These are phyloP conservation scores for Quercus tomentella DNA, from an alignment of 331 rosid species.

Conservation along the genomic window DNA sequence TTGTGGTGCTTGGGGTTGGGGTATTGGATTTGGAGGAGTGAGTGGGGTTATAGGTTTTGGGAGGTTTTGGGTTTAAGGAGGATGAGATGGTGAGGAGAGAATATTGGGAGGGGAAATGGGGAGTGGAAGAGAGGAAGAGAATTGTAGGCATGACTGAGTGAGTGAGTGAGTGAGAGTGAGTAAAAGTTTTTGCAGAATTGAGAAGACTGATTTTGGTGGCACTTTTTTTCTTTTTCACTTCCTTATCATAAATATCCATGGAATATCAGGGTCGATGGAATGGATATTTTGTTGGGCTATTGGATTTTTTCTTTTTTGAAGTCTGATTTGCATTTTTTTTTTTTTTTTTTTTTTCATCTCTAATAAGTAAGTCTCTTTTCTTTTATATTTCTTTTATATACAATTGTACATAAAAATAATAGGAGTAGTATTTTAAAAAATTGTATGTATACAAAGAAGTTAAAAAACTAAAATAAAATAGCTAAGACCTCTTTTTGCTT, in stretches of 20 bases:
- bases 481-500: too few relatives aligned
- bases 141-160: slow-evolving; percentile 26
- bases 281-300: too few relatives aligned
- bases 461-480: too few relatives aligned
- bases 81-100: slow-evolving; percentile 33
- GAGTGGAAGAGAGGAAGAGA: slow-evolving; percentile 31
- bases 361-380: too few relatives aligned
- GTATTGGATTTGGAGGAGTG: slow-evolving; percentile 7
- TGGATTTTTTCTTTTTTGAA: too few relatives aligned
- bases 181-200: neutral
- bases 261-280: too few relatives aligned
- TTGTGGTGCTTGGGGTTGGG: slow-evolving; percentile 3
- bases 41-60: slow-evolving; percentile 12
- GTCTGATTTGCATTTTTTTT: too few relatives aligned
- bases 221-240: neutral
- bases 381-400: too few relatives aligned
- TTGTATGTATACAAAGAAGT: too few relatives aligned
- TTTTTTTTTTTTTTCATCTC: too few relatives aligned
- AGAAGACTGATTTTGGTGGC: neutral
- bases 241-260: neutral
- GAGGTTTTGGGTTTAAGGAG: slow-evolving; percentile 30
- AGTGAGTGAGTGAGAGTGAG: neutral
- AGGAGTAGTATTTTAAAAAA: too few relatives aligned
- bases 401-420: too few relatives aligned
- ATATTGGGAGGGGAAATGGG: slow-evolving; percentile 11